Evolutionary conservation across 495 filamentous ascomycete species (phyloP).

Genomic region (Hyaloscypha hepaticicola): DNA sequence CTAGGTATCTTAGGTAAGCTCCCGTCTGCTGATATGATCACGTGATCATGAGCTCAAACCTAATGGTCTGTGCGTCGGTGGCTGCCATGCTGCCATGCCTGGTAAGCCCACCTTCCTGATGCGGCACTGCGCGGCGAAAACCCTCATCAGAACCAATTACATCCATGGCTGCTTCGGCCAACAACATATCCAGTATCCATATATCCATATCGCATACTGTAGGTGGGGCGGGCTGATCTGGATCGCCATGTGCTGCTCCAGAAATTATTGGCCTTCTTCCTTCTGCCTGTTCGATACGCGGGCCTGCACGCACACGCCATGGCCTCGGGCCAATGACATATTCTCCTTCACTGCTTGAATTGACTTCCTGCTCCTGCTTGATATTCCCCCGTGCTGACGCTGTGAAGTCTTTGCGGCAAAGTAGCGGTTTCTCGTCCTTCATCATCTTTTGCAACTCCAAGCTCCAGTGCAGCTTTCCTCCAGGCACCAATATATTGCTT

Average conservation of each 20-base stretch:
- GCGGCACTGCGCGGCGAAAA: background rate
- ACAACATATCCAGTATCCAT: no score
- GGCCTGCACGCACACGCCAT: no score
- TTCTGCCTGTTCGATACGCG: no score
- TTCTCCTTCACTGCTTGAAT: background rate
- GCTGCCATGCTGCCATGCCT: no score
- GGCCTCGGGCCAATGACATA: background rate
- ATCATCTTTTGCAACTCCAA: background rate
- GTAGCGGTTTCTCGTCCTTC: background rate
- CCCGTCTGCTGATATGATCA: no score
- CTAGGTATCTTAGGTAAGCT: no score
- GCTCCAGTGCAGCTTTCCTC: background rate
- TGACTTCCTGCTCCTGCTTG: no score
- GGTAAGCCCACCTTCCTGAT: background rate
- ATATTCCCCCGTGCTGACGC: conserved; percentile 13
- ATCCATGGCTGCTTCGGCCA: background rate
- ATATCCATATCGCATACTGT: no score
- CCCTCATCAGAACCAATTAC: background rate
- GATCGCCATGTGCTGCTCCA: no score
- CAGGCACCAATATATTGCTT: conserved; percentile 11
- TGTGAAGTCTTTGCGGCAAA: background rate
- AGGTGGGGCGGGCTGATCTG: no score
- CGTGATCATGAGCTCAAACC: no score
- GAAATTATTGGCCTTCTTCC: no score
- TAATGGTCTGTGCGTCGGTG: background rate